These are phyloP conservation scores for Fusarium tupiense DNA, from an alignment of 2,329 filamentous ascomycete genomes.

Conservation along the genomic window DNA sequence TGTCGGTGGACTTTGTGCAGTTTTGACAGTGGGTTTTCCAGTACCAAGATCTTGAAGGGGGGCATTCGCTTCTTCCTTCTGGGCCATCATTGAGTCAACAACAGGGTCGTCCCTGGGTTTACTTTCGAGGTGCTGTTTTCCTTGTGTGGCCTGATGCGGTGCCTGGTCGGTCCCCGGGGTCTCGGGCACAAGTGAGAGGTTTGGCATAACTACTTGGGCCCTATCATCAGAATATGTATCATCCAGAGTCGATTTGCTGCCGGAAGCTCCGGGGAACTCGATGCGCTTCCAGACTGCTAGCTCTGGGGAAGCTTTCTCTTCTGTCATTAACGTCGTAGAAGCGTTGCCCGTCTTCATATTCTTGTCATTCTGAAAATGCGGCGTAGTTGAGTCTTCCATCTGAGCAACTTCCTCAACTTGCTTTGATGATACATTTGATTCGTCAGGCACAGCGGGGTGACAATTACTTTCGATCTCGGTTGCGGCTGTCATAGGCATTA, in stretches of 20 bases:
- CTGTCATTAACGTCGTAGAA: background rate
- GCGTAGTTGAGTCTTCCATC: conserved; percentile 17
- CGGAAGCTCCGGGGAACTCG: background rate
- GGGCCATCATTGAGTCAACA: background rate
- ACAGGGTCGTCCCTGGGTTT: background rate
- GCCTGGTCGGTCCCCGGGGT: background rate
- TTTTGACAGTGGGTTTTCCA: background rate
- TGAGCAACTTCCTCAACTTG: background rate
- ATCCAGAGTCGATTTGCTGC: background rate
- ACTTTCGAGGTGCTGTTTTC: background rate
- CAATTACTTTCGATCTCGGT: background rate
- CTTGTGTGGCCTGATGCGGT: background rate
- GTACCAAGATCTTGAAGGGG: background rate
- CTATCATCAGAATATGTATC: background rate
- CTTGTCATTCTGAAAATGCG: conserved; percentile 33
- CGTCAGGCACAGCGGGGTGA: background rate
- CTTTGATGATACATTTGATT: background rate
- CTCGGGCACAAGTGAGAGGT: background rate
- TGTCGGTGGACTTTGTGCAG: background rate
- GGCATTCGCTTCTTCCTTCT: background rate
- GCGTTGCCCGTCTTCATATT: conserved; percentile 31
- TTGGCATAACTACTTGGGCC: background rate
- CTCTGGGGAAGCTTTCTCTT: background rate
- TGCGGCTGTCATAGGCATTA: background rate
- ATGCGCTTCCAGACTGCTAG: background rate